These are phyloP conservation scores for Boletus semigastroideus DNA, from an alignment of 1,284 basidiomycete genomes.

Conservation along the genomic window DNA sequence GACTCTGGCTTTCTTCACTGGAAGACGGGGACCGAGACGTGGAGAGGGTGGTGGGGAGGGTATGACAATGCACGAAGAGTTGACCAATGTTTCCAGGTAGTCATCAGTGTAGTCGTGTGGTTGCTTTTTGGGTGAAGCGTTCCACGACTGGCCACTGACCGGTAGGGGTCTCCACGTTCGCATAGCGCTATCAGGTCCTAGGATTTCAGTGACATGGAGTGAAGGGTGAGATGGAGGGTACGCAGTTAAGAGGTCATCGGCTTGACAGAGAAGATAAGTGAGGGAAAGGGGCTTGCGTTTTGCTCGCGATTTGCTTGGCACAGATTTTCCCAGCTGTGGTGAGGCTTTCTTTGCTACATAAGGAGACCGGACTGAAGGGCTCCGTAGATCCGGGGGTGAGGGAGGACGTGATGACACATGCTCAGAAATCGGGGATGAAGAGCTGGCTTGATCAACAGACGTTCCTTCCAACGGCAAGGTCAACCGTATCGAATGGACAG, in stretches of 20 bases:
- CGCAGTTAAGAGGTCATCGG: conserved; percentile 42
- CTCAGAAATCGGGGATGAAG: conserved; percentile 1
- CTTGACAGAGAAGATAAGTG: conserved; percentile 40
- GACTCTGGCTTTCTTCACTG: conserved; percentile 15
- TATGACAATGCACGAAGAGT: conserved; percentile 55
- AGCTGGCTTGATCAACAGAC: conserved; percentile 1
- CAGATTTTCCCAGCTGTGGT: conserved; percentile 10
- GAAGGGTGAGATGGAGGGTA: conserved; percentile 48
- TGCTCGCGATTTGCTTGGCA: conserved; percentile 10
- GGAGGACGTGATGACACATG: background rate
- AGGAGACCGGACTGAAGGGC: background rate
- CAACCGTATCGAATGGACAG: background rate
- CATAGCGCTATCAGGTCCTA: conserved; percentile 66
- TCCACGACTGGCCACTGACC: conserved; percentile 7
- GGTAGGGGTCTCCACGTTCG: conserved; percentile 29
- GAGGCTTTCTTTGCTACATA: conserved; percentile 27
- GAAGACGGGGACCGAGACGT: background rate
- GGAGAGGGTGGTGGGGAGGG: conserved; percentile 38
- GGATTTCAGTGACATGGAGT: conserved; percentile 55
- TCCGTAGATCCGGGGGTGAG: conserved; percentile 1
- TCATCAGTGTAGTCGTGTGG: conserved; percentile 38
- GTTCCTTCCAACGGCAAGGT: background rate
- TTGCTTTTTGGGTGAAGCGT: conserved; percentile 9
- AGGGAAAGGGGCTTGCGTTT: conserved; percentile 38
- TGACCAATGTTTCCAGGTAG: conserved; percentile 63